These are phyloP conservation scores for Xerocomus tenax DNA, from an alignment of 1,284 basidiomycete species.

Conservation along the genomic window DNA sequence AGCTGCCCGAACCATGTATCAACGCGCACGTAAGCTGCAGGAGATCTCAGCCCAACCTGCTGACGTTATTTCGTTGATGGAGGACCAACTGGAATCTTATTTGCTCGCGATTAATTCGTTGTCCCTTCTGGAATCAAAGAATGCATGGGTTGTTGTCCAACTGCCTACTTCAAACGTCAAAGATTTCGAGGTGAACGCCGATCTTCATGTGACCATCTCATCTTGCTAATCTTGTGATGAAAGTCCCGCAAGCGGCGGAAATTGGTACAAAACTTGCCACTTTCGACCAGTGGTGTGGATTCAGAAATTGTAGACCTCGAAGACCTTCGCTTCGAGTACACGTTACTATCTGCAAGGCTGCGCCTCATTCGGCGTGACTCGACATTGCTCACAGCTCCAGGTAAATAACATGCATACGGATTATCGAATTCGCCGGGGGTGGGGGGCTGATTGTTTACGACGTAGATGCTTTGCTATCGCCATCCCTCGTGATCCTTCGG, in stretches of 20 bases:
- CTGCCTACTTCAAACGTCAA: conserved; percentile 18
- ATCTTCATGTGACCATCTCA: conserved; percentile 19
- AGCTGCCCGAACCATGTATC: conserved; percentile 93
- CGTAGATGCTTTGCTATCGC: conserved; percentile 57
- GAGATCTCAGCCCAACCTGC: conserved; percentile 45
- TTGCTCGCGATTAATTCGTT: conserved; percentile 86
- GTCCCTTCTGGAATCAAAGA: conserved; percentile 70
- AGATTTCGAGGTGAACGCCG: conserved; percentile 25
- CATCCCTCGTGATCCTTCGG: conserved; percentile 69
- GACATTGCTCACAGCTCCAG: conserved; percentile 41
- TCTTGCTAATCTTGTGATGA: conserved; percentile 20
- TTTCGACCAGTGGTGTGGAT: conserved; percentile 54
- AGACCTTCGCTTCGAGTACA: conserved; percentile 82
- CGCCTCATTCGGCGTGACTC: conserved; percentile 62
- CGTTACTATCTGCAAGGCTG: conserved; percentile 71
- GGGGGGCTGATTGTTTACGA: conserved; percentile 16
- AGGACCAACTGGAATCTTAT: conserved; percentile 76
- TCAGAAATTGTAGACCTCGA: conserved; percentile 72
- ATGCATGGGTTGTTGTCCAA: conserved; percentile 62
- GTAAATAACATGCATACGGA: conserved; percentile 32
- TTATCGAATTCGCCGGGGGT: conserved; percentile 9
- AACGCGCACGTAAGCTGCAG: conserved; percentile 75
- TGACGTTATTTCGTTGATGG: conserved; percentile 53
- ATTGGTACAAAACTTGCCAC: conserved; percentile 71
- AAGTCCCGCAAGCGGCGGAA: conserved; percentile 62